Percentiles rank a stretch among this genome's conserved stretches.
phyloP scores from a whole-genome alignment of 2,329 filamentous ascomycete genomes.

The Tolypocladium nubicola region DNA sequence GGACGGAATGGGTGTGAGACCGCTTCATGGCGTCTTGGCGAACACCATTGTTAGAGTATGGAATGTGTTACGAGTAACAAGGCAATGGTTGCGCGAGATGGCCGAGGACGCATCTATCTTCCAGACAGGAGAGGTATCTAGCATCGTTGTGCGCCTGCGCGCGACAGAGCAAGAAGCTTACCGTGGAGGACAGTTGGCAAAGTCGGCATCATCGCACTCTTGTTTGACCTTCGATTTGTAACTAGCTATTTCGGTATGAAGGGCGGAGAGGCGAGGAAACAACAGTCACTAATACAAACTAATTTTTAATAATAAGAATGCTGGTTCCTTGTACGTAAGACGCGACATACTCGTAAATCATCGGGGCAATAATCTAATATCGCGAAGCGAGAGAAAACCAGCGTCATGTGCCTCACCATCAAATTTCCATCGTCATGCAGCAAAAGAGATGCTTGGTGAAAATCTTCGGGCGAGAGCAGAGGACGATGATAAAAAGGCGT shows the following conservation, averaged over 20 bases:
- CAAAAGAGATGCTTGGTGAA: slow-evolving; percentile 43
- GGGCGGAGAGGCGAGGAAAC: not conserved
- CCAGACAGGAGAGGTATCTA: not conserved
- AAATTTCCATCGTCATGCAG: slow-evolving; percentile 65
- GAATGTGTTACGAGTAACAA: slow-evolving; percentile 15
- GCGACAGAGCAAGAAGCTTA: not conserved
- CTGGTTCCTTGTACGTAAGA: no score
- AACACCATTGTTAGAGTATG: slow-evolving; percentile 7
- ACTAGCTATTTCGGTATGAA: not conserved
- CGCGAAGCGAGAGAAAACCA: not conserved
- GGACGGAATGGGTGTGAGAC: not conserved
- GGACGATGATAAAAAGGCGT: slow-evolving; percentile 35
- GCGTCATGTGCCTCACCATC: slow-evolving; percentile 66
- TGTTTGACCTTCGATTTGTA: not conserved
- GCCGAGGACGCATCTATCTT: not conserved
- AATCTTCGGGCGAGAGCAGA: slow-evolving; percentile 71
- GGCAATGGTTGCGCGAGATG: slow-evolving; percentile 1
- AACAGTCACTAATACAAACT: not conserved
- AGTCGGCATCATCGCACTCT: not conserved
- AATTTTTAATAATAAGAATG: not conserved
- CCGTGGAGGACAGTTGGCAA: not conserved
- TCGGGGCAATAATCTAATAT: no score
- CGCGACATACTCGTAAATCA: no score
- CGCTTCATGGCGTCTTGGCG: slow-evolving; percentile 1
- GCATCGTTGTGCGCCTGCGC: not conserved